These are phyloP conservation scores for Yarrowia sp. DNA, from an alignment of 805 yeast species.

Conservation along the genomic window DNA sequence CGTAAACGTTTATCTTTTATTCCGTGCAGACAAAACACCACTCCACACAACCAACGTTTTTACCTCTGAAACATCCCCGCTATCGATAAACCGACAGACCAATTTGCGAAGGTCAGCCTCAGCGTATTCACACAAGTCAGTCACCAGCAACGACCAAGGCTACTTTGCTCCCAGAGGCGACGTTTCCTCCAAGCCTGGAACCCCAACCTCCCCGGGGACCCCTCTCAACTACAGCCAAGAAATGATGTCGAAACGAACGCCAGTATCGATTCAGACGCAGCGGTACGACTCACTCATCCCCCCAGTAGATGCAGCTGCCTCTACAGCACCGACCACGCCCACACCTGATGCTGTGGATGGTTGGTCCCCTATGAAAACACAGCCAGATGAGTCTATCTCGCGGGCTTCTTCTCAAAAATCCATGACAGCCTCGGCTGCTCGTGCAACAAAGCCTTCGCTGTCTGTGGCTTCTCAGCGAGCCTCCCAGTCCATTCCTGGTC, in stretches of 20 bases:
- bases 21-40: conserved; percentile 5
- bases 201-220: conserved; percentile 6
- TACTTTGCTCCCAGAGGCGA: conserved; percentile 3
- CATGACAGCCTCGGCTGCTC: neutral
- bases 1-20: conserved; percentile 2
- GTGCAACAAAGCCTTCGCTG: neutral
- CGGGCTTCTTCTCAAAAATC: neutral
- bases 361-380: conserved; percentile 2
- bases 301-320: neutral
- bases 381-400: neutral
- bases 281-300: conserved; percentile 19
- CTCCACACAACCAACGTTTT: conserved; percentile 11
- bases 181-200: neutral
- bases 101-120: neutral
- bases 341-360: neutral
- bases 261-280: neutral
- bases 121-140: neutral
- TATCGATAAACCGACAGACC: conserved; percentile 14
- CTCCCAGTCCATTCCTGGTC: conserved; percentile 1
- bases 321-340: neutral
- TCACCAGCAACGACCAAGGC: conserved; percentile 1
- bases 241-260: conserved; percentile 9
- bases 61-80: conserved; percentile 15
- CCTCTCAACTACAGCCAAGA: conserved; percentile 15
- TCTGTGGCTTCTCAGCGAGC: neutral